Evolutionary conservation across 495 filamentous ascomycete genomes (phyloP), one percentile per base, ranked within the genome.

Genomic region (Gamarada debralockiae): DNA sequence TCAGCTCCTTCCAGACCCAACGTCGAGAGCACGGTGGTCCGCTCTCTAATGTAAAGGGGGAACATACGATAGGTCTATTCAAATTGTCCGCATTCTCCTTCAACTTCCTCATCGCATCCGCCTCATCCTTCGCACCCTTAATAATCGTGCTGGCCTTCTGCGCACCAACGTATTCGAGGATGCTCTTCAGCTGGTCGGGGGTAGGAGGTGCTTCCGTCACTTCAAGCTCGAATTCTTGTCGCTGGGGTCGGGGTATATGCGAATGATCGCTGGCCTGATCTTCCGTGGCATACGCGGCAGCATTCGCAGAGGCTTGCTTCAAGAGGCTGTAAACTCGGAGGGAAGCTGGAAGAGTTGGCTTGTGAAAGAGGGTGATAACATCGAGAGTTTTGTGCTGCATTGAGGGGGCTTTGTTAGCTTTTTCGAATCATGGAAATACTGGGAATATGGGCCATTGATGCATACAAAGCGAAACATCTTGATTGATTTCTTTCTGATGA

Each of bases 351-450:
- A 76, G 70, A 36, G 70, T 71, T 21, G 92, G 80, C 58, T 84
- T 82, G 79, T 97, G 92, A 80, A 97, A 98, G 74, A 98, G 85
- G 52, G 91, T 96, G 62, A 98, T 84, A 55, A 95, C 83, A 75
- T 97, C 90, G 70, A 89, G 78, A 56, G 86, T 76, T 80, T 91
- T 92, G 69, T 78, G 77, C 87, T 92, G 61, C 34, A 51, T 17
- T 27, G 45, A 45, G n/a, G n/a, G n/a, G n/a, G 15, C 33, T 57
- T 38, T 55, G 50, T 53, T 38, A 47, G 20, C 38, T 36, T 29
- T 33, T 23, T 48, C 22, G 18, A 46, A 21, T 47, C 20, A 7
- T 18, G 33, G 27, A n/a, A 33, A 31, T 27, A 33, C 5, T 17
- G 24, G 6, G 2, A 40, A 7, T 1, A 21, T 2, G 13, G 9